Evolutionary conservation across 1,139 yeast species (phyloP).

Genomic region (Blastobotrys serpentis): DNA sequence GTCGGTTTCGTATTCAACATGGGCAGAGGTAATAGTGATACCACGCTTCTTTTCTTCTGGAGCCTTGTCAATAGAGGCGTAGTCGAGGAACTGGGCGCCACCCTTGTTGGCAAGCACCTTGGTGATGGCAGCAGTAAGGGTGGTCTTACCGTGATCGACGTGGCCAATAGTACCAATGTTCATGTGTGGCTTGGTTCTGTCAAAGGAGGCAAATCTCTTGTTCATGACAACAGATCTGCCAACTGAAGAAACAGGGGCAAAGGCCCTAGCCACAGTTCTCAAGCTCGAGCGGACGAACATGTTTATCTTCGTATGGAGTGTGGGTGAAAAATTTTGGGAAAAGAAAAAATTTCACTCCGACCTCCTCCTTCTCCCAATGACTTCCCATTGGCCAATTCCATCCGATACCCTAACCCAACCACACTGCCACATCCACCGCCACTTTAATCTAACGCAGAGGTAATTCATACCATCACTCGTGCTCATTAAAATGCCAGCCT

Average conservation of each 20-base stretch:
- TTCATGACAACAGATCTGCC: constrained; percentile 47
- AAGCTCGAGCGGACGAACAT: constrained; percentile 13
- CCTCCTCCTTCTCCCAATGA: not conserved
- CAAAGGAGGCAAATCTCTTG: constrained; percentile 28
- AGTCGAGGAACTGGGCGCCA: constrained; percentile 92
- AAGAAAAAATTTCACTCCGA: not conserved
- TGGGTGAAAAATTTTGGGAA: not conserved
- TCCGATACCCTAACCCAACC: constrained; percentile 3
- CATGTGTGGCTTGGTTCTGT: constrained; percentile 75
- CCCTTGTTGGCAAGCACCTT: constrained; percentile 86
- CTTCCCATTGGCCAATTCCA: not conserved
- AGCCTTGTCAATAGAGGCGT: constrained; percentile 92
- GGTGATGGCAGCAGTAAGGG: constrained; percentile 97
- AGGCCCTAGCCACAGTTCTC: constrained; percentile 12
- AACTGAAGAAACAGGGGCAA: constrained; percentile 49
- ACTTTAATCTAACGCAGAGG: no score
- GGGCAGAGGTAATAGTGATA: constrained; percentile 96
- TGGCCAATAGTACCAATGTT: constrained; percentile 96
- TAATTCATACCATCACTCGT: no score
- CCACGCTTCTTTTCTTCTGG: constrained; percentile 99
- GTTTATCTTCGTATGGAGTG: constrained; percentile 1
- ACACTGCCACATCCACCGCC: not conserved
- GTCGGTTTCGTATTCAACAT: constrained; percentile 90
- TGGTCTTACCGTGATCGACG: constrained; percentile 98
- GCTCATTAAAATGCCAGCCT: no score